A percentile compares a stretch with the other conserved stretches of the same genome.
These are phyloP conservation scores for Collybiopsis luxurians DNA, from an alignment of 768 basidiomycete genomes.

Conservation along the genomic window DNA sequence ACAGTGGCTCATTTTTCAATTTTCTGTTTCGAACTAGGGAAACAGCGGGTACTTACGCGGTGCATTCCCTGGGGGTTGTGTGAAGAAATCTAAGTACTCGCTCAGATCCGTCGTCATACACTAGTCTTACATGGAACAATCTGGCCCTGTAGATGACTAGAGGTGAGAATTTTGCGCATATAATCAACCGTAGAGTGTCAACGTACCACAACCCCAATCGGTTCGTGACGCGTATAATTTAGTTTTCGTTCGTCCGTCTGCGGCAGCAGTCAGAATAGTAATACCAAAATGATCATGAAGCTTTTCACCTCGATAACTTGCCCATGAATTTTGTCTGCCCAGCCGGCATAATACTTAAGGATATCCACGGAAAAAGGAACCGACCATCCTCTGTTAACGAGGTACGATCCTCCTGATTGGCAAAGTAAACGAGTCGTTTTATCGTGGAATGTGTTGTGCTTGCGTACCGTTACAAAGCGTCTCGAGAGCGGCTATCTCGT, in stretches of 20 bases:
- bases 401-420: conserved; percentile 14
- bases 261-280: neutral
- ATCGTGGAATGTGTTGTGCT: neutral
- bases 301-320: conserved; percentile 34
- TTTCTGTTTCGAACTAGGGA: neutral
- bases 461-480: conserved; percentile 37
- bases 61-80: neutral
- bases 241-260: conserved; percentile 33
- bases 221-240: conserved; percentile 61
- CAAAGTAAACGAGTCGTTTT: neutral
- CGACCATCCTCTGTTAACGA: conserved; percentile 10
- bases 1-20: no score
- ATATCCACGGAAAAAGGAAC: no score
- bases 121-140: conserved; percentile 9
- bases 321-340: no score
- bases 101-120: no score
- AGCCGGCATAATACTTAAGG: conserved; percentile 48
- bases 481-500: conserved; percentile 47
- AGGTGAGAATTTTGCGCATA: neutral
- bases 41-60: neutral
- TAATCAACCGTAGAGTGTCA: conserved; percentile 6
- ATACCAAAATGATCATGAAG: neutral
- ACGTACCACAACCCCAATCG: conserved; percentile 47
- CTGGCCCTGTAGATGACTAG: neutral
- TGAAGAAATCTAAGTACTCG: no score